These are phyloP conservation scores for Colletotrichum acutatum DNA, from an alignment of 2,329 filamentous ascomycete species.

Conservation along the genomic window DNA sequence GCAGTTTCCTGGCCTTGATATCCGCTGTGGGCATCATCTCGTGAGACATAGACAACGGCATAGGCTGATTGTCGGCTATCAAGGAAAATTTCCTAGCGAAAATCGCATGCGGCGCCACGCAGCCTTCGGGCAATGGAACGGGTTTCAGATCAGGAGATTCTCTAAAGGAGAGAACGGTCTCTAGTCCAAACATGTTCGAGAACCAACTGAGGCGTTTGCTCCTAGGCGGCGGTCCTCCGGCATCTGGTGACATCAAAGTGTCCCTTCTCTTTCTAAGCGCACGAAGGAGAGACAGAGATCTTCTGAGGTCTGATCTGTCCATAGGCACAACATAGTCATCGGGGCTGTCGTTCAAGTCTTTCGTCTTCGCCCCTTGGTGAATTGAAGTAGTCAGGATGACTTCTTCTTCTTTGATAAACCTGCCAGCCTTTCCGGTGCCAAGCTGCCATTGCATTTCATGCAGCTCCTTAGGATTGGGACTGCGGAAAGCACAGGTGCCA, in stretches of 20 bases:
- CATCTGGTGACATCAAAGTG: not conserved
- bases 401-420: conserved; percentile 48
- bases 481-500: conserved; percentile 51
- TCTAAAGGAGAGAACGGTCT: conserved; percentile 21
- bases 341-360: conserved; percentile 35
- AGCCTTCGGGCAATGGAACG: conserved; percentile 47
- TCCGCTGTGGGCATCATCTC: conserved; percentile 55
- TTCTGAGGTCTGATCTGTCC: not conserved
- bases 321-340: not conserved
- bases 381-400: conserved; percentile 37
- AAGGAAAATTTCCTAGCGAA: conserved; percentile 56
- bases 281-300: not conserved
- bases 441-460: conserved; percentile 54
- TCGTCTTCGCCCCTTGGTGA: conserved; percentile 18
- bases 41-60: conserved; percentile 47
- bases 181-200: conserved; percentile 21
- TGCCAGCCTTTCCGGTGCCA: conserved; percentile 42
- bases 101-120: conserved; percentile 54
- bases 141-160: conserved; percentile 21
- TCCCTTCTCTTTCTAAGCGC: not conserved
- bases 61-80: conserved; percentile 43
- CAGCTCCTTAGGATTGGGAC: conserved; percentile 51
- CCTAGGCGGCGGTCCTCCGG: not conserved
- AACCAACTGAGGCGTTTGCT: conserved; percentile 22
- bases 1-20: conserved; percentile 50